Base-by-base conservation (phyloP, 345 rosid species). In the Lepidium africanum region DNA sequence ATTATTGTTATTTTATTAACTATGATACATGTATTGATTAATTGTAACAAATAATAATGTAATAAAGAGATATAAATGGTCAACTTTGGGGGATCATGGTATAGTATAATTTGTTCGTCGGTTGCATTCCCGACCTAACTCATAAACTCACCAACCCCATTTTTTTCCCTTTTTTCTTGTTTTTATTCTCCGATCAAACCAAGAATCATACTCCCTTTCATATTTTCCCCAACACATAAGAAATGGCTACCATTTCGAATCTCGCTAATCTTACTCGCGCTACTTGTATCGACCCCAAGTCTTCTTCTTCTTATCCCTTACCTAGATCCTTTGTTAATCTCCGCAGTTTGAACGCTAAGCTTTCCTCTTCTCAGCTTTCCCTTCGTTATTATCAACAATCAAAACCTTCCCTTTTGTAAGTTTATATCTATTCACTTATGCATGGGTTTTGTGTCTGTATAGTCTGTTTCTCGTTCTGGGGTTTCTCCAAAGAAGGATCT, bases 221-320 rank as follows among this genome's bases (percentile, higher is more conserved):
- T 59, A 43, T 36, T 45, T 23, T 27, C 30, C 62, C 14, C 30
- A n/a, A 35, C 46, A 7, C 10, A 6, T 30, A 7, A 48, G 27
- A 14, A 39, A 85, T 93, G 97, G 88, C 96, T 10, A 83, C 96
- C 80, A 78, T 88, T 77, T 90, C 96, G 62, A 90, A 83, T 83
- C 89, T 88, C 51, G 76, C 91, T 3, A 74, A 59, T 49, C 80
- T 86, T 13, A 49, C 25, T 61, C 78, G 83, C 5, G 58, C 81
- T 1, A 63, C 84, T 41, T 71, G 80, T 33, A 32, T 77, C 11
- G 27, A 13, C 54, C 12, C 75, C 75, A 69, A 69, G 64, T 65
- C 90, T 7, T 43, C 84, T 42, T 74, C 87, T 49, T 81, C 90
- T 32, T 71, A 80, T 2, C 12, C 76, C n/a, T 43, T 64, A 4